Evolutionary conservation across 116 monocot species (phyloP).

Genomic region (Posidonia oceanica): DNA sequence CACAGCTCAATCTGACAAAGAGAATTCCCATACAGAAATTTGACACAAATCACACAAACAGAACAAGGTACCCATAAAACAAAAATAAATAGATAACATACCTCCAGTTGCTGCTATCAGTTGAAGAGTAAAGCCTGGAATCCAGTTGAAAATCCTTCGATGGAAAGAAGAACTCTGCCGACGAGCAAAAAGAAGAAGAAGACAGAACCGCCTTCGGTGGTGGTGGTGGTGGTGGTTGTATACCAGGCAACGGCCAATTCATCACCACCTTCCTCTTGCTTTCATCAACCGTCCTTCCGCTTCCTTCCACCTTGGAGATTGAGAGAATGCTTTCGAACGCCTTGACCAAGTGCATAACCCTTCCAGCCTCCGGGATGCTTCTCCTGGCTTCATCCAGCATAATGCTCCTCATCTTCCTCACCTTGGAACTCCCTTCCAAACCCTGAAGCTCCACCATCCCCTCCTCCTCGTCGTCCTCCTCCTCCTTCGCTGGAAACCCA

Average conservation of each 20-base stretch:
- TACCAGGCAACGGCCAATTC: conserved; percentile 54
- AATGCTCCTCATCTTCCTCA: conserved; percentile 55
- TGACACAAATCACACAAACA: neutral
- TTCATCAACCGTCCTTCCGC: conserved; percentile 6
- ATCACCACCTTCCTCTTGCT: conserved; percentile 6
- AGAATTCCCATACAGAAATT: neutral
- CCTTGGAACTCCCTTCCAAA: conserved; percentile 31
- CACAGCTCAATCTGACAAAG: conserved; percentile 44
- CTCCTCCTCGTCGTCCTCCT: neutral
- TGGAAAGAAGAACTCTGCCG: conserved; percentile 23
- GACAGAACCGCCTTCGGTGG: conserved; percentile 5
- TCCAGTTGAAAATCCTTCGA: conserved; percentile 19
- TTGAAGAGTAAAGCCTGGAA: conserved; percentile 40
- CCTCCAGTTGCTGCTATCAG: conserved; percentile 45
- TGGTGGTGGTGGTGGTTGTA: conserved; percentile 21
- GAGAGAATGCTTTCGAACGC: conserved; percentile 70
- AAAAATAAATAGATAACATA: conserved; percentile 7
- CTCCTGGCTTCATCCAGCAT: conserved; percentile 66
- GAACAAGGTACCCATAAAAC: neutral
- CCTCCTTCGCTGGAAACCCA: neutral
- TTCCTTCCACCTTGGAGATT: conserved; percentile 25
- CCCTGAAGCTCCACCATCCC: neutral
- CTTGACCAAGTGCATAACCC: conserved; percentile 81
- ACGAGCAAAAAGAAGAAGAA: conserved; percentile 20
- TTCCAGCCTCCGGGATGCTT: conserved; percentile 54